These are phyloP conservation scores for Oehlia diaphana DNA, from an alignment of 192 early-diverging fungal species.

Conservation along the genomic window DNA sequence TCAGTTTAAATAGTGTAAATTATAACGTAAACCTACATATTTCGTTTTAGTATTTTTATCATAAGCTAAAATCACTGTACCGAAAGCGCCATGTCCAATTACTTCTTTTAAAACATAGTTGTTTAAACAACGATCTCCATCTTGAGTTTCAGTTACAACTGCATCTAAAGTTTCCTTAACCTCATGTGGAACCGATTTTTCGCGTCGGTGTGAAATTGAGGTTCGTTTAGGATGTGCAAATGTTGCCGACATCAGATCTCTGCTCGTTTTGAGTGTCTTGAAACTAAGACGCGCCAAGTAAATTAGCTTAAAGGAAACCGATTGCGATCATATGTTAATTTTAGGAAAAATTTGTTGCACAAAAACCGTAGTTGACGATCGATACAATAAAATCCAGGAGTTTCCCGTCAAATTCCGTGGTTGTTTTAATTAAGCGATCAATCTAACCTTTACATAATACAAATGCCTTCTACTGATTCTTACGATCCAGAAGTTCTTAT, in stretches of 20 bases:
- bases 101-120: conserved; percentile 76
- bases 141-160: conserved; percentile 63
- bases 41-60: conserved; percentile 51
- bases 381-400: no score
- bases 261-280: neutral
- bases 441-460: no score
- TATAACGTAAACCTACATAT: conserved; percentile 53
- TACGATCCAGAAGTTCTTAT: neutral
- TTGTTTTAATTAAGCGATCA: no score
- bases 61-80: conserved; percentile 77
- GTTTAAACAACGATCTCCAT: conserved; percentile 77
- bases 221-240: neutral
- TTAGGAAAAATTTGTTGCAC: no score
- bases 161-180: conserved; percentile 46
- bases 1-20: neutral
- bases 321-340: neutral
- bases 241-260: neutral
- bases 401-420: no score
- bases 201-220: conserved; percentile 10
- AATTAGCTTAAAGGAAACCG: neutral
- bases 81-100: conserved; percentile 88
- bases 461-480: neutral
- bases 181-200: conserved; percentile 4
- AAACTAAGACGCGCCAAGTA: neutral
- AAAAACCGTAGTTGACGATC: no score